Conservation (phyloP, 192 early-diverging fungal species). For the Backusella westeae region DNA sequence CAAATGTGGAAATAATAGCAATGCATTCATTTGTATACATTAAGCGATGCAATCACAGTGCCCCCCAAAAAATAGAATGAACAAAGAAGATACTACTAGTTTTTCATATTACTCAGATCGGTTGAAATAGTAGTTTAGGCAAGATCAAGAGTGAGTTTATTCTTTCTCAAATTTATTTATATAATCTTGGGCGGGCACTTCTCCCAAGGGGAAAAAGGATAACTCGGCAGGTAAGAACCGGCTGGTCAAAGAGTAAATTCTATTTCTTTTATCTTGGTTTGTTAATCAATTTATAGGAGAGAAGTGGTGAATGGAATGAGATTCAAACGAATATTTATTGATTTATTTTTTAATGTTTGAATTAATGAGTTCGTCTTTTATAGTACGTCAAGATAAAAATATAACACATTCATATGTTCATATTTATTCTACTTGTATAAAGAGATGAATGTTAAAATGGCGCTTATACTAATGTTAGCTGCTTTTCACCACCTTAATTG, state of each 20-base stretch:
- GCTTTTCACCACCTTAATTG: neutral
- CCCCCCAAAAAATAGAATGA: neutral
- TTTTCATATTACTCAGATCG: neutral
- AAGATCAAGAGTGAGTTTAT: neutral
- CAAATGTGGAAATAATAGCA: neutral
- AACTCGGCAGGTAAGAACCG: constrained; percentile 4
- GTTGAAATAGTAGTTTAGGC: neutral
- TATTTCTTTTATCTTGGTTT: constrained; percentile 3
- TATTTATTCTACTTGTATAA: neutral
- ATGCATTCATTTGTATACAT: neutral
- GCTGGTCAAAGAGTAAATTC: constrained; percentile 1
- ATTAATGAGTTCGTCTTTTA: neutral
- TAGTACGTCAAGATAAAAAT: neutral
- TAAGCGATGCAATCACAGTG: neutral
- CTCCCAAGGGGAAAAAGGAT: neutral
- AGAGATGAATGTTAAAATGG: neutral
- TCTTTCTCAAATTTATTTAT: neutral
- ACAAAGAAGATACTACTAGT: neutral
- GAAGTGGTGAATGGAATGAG: neutral
- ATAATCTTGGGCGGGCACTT: neutral
- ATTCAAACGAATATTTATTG: neutral
- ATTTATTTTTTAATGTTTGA: neutral
- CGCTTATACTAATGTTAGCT: neutral
- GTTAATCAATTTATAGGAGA: constrained; percentile 5
- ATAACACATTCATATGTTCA: neutral